A percentile compares a stretch with the other conserved stretches of the same genome.
These are phyloP conservation scores for Chenopodium quinoa DNA, from an alignment of 148 eudicot species.

Conservation along the genomic window DNA sequence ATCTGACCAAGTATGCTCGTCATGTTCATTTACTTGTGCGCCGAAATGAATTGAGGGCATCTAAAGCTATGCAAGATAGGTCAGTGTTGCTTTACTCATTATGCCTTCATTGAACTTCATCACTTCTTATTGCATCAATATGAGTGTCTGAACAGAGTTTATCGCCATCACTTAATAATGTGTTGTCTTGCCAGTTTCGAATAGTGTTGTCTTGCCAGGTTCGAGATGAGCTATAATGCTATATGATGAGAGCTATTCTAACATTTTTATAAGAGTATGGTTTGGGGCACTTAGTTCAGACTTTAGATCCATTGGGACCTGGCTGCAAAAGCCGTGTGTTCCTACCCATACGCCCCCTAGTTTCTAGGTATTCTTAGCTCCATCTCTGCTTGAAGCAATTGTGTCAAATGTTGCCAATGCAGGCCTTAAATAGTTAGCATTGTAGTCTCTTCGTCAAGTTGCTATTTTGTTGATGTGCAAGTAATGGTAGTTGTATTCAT, in stretches of 20 bases:
- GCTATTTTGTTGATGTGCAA: background rate
- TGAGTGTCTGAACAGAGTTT: background rate
- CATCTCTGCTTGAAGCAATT: constrained; percentile 3
- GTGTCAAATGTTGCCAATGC: background rate
- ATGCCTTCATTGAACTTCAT: background rate
- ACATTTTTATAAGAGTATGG: background rate
- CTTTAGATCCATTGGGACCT: background rate
- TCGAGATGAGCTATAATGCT: too few relatives aligned
- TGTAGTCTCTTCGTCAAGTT: background rate
- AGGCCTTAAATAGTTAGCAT: background rate
- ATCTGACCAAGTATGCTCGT: constrained; percentile 93
- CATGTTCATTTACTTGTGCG: constrained; percentile 98
- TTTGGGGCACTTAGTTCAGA: background rate
- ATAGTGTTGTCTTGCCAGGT: too few relatives aligned
- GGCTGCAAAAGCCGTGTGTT: background rate
- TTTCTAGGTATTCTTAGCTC: background rate
- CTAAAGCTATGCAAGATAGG: constrained; percentile 99
- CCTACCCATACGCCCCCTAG: background rate
- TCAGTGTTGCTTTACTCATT: constrained; percentile 23
- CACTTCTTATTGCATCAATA: background rate
- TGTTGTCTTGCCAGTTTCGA: too few relatives aligned
- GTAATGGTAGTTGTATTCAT: background rate
- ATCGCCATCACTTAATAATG: background rate
- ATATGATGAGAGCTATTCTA: background rate
- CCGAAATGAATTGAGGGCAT: constrained; percentile 76